phyloP scores from a whole-genome alignment of 306 rosid genomes.

The Senna tora region DNA sequence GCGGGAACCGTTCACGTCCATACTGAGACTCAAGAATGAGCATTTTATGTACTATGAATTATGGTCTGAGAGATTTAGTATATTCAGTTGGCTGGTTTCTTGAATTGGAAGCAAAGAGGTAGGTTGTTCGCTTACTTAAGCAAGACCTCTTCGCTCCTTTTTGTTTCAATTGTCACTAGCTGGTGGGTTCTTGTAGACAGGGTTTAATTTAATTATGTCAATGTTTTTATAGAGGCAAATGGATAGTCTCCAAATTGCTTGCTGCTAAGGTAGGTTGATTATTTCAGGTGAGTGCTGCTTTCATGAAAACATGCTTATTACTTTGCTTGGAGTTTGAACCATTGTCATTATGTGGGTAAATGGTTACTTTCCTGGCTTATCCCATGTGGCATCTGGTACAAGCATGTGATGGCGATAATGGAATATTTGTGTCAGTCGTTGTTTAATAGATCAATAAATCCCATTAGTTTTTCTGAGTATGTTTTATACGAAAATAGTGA shows the following conservation, averaged over 20 bases:
- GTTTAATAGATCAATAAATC: slow-evolving; percentile 35
- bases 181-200: slow-evolving; percentile 67
- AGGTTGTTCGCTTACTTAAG: slow-evolving; percentile 87
- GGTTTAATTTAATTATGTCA: slow-evolving; percentile 86
- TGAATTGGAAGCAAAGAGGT: slow-evolving; percentile 94
- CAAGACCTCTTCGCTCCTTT: slow-evolving; percentile 81
- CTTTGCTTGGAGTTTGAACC: slow-evolving; percentile 54
- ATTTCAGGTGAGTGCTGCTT: slow-evolving; percentile 96
- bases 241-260: slow-evolving; percentile 96
- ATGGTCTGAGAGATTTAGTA: slow-evolving; percentile 74
- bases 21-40: slow-evolving; percentile 61
- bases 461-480: slow-evolving; percentile 3
- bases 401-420: slow-evolving; percentile 36
- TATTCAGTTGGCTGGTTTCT: slow-evolving; percentile 77
- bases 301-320: slow-evolving; percentile 48
- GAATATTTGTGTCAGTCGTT: slow-evolving; percentile 33
- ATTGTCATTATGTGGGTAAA: slow-evolving; percentile 46
- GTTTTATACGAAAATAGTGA: slow-evolving; percentile 3
- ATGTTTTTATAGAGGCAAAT: slow-evolving; percentile 95
- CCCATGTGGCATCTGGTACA: slow-evolving; percentile 46
- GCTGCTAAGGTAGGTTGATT: slow-evolving; percentile 98
- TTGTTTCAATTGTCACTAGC: slow-evolving; percentile 48
- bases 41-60: slow-evolving; percentile 84
- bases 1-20: slow-evolving; percentile 94
- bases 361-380: slow-evolving; percentile 50